phyloP scores from a whole-genome alignment of 2,329 filamentous ascomycete species.

The Zymoseptoria crescenta region DNA sequence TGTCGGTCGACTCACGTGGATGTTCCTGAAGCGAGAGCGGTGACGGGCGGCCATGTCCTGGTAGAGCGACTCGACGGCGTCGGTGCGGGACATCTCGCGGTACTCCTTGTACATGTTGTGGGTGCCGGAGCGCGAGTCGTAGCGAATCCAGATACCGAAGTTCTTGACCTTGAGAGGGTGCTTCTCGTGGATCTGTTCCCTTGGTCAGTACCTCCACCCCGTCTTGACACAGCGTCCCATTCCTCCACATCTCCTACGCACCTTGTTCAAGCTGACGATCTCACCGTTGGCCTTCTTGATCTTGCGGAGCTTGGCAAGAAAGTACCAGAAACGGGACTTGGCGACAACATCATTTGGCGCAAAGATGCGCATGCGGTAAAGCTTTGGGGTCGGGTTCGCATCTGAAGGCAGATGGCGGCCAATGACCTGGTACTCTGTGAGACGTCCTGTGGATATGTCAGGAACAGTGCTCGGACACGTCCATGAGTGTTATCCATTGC shows the following conservation, averaged over 20 bases:
- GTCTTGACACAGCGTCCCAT: not conserved
- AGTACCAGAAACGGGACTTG: conserved; percentile 99
- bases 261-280: conserved; percentile 94
- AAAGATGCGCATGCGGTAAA: conserved; percentile 99
- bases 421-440: conserved; percentile 99
- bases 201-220: conserved; percentile 7
- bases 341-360: conserved; percentile 95
- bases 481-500: not conserved
- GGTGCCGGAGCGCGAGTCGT: conserved; percentile 98
- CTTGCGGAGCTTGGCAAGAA: conserved; percentile 97
- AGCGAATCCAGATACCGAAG: conserved; percentile 99
- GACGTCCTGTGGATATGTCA: conserved; percentile 29
- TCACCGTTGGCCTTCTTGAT: conserved; percentile 99
- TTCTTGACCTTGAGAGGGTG: conserved; percentile 99
- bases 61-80: conserved; percentile 95
- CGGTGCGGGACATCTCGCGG: conserved; percentile 94
- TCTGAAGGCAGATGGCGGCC: conserved; percentile 98
- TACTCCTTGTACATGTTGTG: conserved; percentile 99
- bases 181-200: conserved; percentile 85
- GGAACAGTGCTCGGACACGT: not conserved
- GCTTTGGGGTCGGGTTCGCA: conserved; percentile 91
- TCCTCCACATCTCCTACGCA: conserved; percentile 45
- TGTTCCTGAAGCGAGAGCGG: conserved; percentile 93
- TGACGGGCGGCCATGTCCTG: conserved; percentile 99
- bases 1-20: conserved; percentile 67